Base-by-base conservation (phyloP, 2,329 filamentous ascomycete genomes). In the Calonectria crousiana region DNA sequence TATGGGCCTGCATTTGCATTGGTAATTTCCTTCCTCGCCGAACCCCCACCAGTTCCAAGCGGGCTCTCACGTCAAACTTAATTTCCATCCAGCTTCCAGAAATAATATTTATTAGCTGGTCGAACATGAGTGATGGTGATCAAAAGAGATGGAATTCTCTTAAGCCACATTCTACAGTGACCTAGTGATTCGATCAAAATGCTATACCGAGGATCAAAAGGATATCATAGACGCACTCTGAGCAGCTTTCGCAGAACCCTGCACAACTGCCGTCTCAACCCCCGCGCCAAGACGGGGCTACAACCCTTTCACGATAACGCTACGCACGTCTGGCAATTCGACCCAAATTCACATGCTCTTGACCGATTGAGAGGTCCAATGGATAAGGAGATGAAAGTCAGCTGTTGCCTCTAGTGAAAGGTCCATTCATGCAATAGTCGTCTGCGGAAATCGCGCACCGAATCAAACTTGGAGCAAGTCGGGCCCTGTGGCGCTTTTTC, bases 241-340 rank as follows among this genome's bases (percentile, higher is more conserved):
- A 4, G 36, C 23, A 41, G n/a, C 23, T 26, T 11, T 23, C 38
- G 36, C 5, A 20, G 26, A 65, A 49, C 60, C 60, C 60, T 65
- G 60, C 26, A 65, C 3, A 9, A 65, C 9, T 41, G 16, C 60
- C 41, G 28, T 65, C 30, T 47, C 28, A 26, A 65, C 41, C 38
- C 60, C 41, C 60, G 41, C 41, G 60, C 60, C 60, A 65, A 65
- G 60, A 41, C 60, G 60, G 60, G 41, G 60, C 41, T 65, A 26
- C 26, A 47, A 49, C 60, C 41, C 60, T 65, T 65, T 65, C 41
- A 23, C 28, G 60, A 65, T 62, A 36, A 20, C 18, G 32, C 30
- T 62, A 30, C 56, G 34, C 60, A 49, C 41, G 26, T 65, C n/a
- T 65, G 26, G 26, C 28, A 49, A 34, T 32, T 49, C 8, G 28